A percentile compares a stretch with the other conserved stretches of the same genome.
phyloP scores from a whole-genome alignment of 331 rosid species.

The Quercus tomentella region DNA sequence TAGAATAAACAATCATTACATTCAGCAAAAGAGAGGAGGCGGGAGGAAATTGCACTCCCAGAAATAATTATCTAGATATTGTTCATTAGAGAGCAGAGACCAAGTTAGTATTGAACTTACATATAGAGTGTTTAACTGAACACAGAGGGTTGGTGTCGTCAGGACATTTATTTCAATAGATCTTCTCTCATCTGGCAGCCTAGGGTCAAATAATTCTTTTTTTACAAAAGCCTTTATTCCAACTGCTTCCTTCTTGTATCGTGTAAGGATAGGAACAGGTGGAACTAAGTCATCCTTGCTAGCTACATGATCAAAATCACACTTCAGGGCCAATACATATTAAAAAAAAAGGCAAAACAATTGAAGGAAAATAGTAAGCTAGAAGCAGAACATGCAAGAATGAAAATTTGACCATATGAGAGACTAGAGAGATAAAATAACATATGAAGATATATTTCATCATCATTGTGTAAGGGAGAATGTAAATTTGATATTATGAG shows the following conservation, averaged over 20 bases:
- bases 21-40: not conserved
- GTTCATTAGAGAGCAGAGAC: not conserved
- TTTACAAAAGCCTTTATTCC: slow-evolving; percentile 98
- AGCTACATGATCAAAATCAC: slow-evolving; percentile 50
- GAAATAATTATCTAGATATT: slow-evolving; percentile 6
- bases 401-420: not conserved
- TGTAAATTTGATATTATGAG: not conserved
- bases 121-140: slow-evolving; percentile 84
- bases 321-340: slow-evolving; percentile 15
- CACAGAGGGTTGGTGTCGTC: slow-evolving; percentile 80
- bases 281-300: slow-evolving; percentile 91
- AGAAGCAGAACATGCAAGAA: not conserved
- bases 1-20: not conserved
- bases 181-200: slow-evolving; percentile 75
- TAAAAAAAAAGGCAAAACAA: not conserved
- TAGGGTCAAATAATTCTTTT: slow-evolving; percentile 90
- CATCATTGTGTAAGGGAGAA: not conserved
- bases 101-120: slow-evolving; percentile 55
- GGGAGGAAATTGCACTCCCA: not conserved
- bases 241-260: slow-evolving; percentile 73
- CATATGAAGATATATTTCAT: not conserved
- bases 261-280: slow-evolving; percentile 87
- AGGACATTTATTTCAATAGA: slow-evolving; percentile 69
- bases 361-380: not conserved
- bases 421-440: not conserved